These are phyloP conservation scores for Fraxinus nigra DNA, from an alignment of 305 asterid genomes.

Conservation along the genomic window DNA sequence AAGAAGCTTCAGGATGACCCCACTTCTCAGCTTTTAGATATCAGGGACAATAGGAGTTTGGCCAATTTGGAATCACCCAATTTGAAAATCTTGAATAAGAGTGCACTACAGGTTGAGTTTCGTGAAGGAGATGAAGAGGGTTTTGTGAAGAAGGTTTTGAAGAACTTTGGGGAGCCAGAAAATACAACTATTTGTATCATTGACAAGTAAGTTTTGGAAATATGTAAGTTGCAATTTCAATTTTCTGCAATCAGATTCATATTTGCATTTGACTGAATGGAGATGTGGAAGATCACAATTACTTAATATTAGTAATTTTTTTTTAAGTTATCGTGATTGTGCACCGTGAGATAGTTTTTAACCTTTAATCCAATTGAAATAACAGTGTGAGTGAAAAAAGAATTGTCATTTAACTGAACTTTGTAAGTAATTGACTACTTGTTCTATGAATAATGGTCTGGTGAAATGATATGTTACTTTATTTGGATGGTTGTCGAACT, in stretches of 20 bases:
- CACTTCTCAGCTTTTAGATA: conserved; percentile 62
- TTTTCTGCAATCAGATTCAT: not conserved
- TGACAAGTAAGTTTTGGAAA: conserved; percentile 68
- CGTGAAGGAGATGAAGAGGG: conserved; percentile 71
- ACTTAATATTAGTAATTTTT: not conserved
- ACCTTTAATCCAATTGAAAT: not conserved
- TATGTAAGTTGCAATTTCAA: not conserved
- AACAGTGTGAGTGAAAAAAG: not conserved
- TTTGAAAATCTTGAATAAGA: conserved; percentile 67
- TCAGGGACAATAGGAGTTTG: conserved; percentile 70
- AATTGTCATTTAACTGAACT: not conserved
- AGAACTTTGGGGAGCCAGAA: conserved; percentile 54
- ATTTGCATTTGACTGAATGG: conserved; percentile 15
- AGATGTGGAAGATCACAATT: not conserved
- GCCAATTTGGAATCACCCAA: conserved; percentile 63
- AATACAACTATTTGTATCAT: conserved; percentile 57
- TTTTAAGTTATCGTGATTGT: not conserved
- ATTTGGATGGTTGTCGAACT: not conserved
- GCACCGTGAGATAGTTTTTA: not conserved
- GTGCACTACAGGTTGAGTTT: conserved; percentile 58
- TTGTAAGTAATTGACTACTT: conserved; percentile 15
- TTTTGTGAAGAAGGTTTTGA: conserved; percentile 58
- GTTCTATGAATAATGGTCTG: not conserved
- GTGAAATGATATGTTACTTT: conserved; percentile 13
- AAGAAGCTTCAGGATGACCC: conserved; percentile 77